These are phyloP conservation scores for Roridomyces roridus DNA, from an alignment of 768 basidiomycete genomes.

Conservation along the genomic window DNA sequence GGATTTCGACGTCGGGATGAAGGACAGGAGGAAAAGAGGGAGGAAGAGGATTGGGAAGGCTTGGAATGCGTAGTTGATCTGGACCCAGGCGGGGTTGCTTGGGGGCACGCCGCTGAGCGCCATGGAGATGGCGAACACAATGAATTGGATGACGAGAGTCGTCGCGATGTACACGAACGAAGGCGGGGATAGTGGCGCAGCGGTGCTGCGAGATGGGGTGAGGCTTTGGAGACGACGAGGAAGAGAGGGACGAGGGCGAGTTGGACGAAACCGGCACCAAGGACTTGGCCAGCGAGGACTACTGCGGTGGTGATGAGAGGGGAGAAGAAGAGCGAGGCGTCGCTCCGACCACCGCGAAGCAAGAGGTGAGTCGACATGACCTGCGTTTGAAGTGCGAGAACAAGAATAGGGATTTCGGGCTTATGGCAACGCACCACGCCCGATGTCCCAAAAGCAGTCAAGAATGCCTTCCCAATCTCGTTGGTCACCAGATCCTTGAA, in stretches of 20 bases:
- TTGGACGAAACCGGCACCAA: constrained; percentile 9
- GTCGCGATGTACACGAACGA: not conserved
- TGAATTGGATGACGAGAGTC: constrained; percentile 1
- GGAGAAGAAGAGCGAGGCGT: not conserved
- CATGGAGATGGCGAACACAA: not conserved
- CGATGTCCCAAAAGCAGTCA: constrained; percentile 6
- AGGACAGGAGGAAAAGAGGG: constrained; percentile 12
- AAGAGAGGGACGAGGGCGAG: constrained; percentile 6
- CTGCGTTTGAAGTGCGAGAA: not conserved
- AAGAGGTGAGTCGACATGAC: constrained; percentile 13
- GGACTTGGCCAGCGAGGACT: not conserved
- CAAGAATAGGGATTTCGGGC: too few species aligned
- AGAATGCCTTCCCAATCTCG: constrained; percentile 12
- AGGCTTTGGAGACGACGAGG: constrained; percentile 4
- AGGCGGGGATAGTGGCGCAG: not conserved
- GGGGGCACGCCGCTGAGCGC: not conserved
- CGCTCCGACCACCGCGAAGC: not conserved
- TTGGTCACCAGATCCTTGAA: constrained; percentile 14
- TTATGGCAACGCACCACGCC: not conserved
- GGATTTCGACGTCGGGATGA: too few species aligned
- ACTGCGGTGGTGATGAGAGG: not conserved
- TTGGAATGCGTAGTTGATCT: constrained; percentile 15
- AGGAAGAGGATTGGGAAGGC: constrained; percentile 20
- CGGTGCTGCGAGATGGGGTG: not conserved
- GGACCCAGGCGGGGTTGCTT: not conserved